Conservation (phyloP, 176 grass and related monocot genomes). For the Musa schizocarpa region DNA sequence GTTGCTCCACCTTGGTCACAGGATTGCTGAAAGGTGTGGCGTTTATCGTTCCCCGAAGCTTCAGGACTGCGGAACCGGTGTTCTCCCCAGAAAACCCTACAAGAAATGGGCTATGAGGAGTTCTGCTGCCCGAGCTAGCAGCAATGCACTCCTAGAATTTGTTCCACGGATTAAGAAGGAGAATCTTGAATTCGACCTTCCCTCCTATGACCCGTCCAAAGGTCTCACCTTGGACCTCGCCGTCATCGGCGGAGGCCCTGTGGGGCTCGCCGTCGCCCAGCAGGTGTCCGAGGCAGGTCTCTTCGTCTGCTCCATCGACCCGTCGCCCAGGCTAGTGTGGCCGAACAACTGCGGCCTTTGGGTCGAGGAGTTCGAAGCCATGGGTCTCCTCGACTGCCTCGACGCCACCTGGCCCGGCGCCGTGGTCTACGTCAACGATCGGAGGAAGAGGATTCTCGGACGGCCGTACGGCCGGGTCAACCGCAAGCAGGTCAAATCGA, state of each 20-base stretch:
- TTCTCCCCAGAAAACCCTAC: slow-evolving; percentile 6
- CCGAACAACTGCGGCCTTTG: slow-evolving; percentile 95
- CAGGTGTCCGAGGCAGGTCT: slow-evolving; percentile 63
- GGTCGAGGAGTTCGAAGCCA: slow-evolving; percentile 88
- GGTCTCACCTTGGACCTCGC: slow-evolving; percentile 57
- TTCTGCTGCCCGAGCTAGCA: slow-evolving; percentile 8
- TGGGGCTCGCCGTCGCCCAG: slow-evolving; percentile 80
- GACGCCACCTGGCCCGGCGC: slow-evolving; percentile 61
- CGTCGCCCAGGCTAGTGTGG: background rate
- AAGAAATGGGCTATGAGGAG: slow-evolving; percentile 17
- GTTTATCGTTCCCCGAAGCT: slow-evolving; percentile 16
- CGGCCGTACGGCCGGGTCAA: slow-evolving; percentile 63
- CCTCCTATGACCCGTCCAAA: slow-evolving; percentile 66
- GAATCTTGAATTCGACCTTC: slow-evolving; percentile 61
- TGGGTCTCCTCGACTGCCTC: slow-evolving; percentile 81
- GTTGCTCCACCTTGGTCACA: slow-evolving; percentile 26
- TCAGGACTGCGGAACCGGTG: background rate
- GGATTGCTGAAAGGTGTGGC: background rate
- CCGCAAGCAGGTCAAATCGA: slow-evolving; percentile 77
- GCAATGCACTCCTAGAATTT: slow-evolving; percentile 34
- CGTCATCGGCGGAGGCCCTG: slow-evolving; percentile 66
- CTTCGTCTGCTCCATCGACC: too few species aligned
- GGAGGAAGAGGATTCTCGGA: slow-evolving; percentile 43
- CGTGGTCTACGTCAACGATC: slow-evolving; percentile 44
- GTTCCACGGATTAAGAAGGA: slow-evolving; percentile 41